Percentiles rank a stretch among this genome's conserved stretches.
Evolutionary conservation across 139 green algal genomes (phyloP).

Genomic region (Yamagishiella unicocca): DNA sequence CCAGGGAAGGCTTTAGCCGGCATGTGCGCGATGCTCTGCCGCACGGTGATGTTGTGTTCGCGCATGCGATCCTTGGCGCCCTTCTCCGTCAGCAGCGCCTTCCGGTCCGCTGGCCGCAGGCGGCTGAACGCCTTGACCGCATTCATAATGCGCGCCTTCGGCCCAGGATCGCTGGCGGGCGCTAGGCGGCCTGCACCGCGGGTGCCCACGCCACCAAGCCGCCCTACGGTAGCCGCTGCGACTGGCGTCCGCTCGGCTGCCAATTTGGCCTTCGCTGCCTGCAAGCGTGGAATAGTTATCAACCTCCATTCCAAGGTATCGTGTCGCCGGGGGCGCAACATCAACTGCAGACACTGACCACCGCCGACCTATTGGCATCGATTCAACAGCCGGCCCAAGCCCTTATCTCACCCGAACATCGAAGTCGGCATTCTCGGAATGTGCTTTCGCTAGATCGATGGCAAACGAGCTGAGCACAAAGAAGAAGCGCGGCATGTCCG

Average conservation of each 20-base stretch:
- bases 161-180: slow-evolving; percentile 18
- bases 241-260: neutral
- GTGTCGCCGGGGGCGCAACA: too few species aligned
- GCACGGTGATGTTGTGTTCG: slow-evolving; percentile 59
- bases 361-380: too few species aligned
- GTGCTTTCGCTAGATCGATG: slow-evolving; percentile 57
- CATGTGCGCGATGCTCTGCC: slow-evolving; percentile 57
- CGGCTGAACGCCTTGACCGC: slow-evolving; percentile 19
- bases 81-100: slow-evolving; percentile 59
- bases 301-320: too few species aligned
- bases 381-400: too few species aligned
- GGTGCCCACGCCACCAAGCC: neutral
- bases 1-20: neutral
- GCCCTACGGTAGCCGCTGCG: neutral
- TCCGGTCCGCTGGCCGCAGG: slow-evolving; percentile 15
- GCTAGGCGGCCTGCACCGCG: neutral
- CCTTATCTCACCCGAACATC: slow-evolving; percentile 60
- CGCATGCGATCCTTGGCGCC: slow-evolving; percentile 52
- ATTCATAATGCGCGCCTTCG: slow-evolving; percentile 18
- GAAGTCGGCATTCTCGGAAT: slow-evolving; percentile 57
- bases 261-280: neutral
- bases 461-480: slow-evolving; percentile 58
- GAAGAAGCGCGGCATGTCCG: slow-evolving; percentile 64
- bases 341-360: too few species aligned
- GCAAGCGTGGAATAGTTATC: too few species aligned